Conservation (phyloP, 495 filamentous ascomycete species). For the Hyaloscypha bicolor region DNA sequence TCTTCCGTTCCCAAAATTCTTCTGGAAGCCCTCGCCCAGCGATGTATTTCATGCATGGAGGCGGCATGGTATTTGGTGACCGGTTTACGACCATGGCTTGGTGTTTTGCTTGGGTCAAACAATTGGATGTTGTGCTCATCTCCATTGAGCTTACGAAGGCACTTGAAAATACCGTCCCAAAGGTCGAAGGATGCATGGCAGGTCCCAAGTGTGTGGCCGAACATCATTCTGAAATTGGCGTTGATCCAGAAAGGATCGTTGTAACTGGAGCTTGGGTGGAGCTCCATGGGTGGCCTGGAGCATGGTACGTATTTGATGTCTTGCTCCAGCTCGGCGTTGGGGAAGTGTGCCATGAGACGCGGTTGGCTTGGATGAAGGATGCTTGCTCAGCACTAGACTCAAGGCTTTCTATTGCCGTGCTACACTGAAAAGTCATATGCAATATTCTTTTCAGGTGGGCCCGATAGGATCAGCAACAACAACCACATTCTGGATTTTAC, state of each 20-base stretch:
- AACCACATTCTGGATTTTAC: too few relatives aligned
- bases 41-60: slow-evolving; percentile 16
- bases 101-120: neutral
- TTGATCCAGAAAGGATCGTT: slow-evolving; percentile 30
- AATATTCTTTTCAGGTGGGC: too few relatives aligned
- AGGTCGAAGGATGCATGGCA: slow-evolving; percentile 31
- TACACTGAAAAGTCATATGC: too few relatives aligned
- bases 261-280: slow-evolving; percentile 32
- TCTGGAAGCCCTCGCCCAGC: neutral
- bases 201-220: slow-evolving; percentile 28
- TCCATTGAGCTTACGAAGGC: slow-evolving; percentile 34
- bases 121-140: slow-evolving; percentile 21
- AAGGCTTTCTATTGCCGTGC: too few relatives aligned
- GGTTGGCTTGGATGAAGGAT: neutral
- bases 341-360: neutral
- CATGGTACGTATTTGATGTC: slow-evolving; percentile 11
- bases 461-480: too few relatives aligned
- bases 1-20: neutral
- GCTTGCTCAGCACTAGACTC: neutral
- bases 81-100: neutral
- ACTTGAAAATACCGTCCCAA: slow-evolving; percentile 28
- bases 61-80: slow-evolving; percentile 17
- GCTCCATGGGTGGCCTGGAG: slow-evolving; percentile 27
- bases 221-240: slow-evolving; percentile 30
- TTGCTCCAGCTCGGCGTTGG: neutral